These are phyloP conservation scores for Schrenkiella parvula DNA, from an alignment of 345 rosid genomes.

Conservation along the genomic window DNA sequence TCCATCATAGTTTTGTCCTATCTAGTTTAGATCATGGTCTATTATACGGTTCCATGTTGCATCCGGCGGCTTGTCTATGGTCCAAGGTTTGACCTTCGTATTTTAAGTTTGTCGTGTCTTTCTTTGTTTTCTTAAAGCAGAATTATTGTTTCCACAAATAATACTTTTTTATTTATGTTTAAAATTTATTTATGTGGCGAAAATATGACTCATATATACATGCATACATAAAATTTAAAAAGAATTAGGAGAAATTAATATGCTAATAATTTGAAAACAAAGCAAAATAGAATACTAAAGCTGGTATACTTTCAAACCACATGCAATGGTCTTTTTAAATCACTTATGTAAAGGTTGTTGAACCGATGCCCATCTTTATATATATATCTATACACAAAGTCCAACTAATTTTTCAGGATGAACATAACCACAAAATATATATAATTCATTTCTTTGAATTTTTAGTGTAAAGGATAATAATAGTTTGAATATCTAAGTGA, in stretches of 20 bases:
- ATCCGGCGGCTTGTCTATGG: neutral
- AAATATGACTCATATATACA: neutral
- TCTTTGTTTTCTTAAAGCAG: neutral
- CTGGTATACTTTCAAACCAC: neutral
- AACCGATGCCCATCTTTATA: neutral
- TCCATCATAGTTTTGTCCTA: neutral
- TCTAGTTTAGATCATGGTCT: constrained; percentile 2
- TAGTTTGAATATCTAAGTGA: too few species aligned
- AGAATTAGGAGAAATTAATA: neutral
- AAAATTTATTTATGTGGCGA: neutral
- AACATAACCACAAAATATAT: neutral
- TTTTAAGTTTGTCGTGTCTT: neutral
- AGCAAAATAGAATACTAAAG: neutral
- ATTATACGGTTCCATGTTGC: constrained; percentile 4
- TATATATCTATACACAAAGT: neutral
- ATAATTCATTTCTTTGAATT: too few species aligned
- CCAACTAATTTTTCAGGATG: neutral
- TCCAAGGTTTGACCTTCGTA: neutral
- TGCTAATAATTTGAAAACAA: neutral
- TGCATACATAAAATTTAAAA: neutral
- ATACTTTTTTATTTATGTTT: too few species aligned
- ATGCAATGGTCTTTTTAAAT: neutral
- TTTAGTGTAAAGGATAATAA: too few species aligned
- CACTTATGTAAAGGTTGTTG: neutral
- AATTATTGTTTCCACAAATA: neutral